Evolutionary conservation across 2,329 filamentous ascomycete species (phyloP), one percentile per base, ranked within the genome.

Genomic region (Aspergillus sclerotialis): DNA sequence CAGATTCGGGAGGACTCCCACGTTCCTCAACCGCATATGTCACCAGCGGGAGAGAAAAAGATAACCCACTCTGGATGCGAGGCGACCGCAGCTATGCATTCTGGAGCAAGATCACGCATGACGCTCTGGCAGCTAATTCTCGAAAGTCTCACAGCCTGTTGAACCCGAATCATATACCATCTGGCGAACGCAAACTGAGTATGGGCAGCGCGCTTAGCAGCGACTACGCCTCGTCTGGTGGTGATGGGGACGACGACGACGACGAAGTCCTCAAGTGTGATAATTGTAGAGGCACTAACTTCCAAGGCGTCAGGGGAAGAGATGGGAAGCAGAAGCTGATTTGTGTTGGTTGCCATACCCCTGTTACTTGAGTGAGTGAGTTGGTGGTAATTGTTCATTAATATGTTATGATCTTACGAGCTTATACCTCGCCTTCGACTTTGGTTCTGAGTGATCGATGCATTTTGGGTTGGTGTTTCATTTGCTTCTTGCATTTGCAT

Each of bases 231-330:
- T 69, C 61, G 14, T 65, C 31, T 32, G 53, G 40, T 13, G 60
- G 51, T 4, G 62, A 63, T 7, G 61, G 59, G n/a, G n/a, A n/a
- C n/a, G n/a, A n/a, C 10, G 67, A 68, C 4, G 67, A 65, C 9
- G 60, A 64, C 7, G 69, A 70, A 13, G 64, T 64, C n/a, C 68
- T 75, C 44, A 67, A 58, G 15, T 84, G 81, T 48, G 61, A 65
- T 14, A 69, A 68, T 39, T 86, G 82, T 49, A 70, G 72, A 4
- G 70, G 74, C 2, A 70, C 60, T 13, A 76, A 78, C 39, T 86
- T 86, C 45, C 75, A 75, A 43, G 73, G 74, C 2, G 76, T 71
- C 44, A 75, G 71, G 39, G 61, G 69, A 4, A 69, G 65, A 17
- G 70, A 69, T 6, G 66, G 63, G 27, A 68, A 64, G 33, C 74